Base-by-base conservation (phyloP, 768 basidiomycete genomes). In the Calocybe indica region DNA sequence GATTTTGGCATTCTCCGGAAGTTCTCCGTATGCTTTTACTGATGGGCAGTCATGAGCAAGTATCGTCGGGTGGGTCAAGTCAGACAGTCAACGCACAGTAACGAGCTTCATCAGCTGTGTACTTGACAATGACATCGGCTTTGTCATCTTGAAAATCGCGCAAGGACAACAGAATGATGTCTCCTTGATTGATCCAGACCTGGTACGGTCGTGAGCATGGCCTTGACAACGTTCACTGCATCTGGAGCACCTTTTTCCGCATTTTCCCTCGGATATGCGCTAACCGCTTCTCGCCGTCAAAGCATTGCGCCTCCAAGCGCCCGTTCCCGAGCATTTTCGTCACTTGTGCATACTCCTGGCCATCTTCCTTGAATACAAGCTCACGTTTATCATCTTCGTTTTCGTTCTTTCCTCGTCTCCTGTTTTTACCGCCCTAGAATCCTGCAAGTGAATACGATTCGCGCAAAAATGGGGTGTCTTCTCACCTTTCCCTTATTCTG, bases 131-230 rank as follows among this genome's bases (percentile, higher is more conserved):
- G 43, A 99, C 95, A 72, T 99, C 96, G 13, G 94, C 96, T 68
- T 97, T 97, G 71, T 91, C 92, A 58, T 99, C 96, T 68, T 98
- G 95, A 82, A 98, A 99, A 43, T 98, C 96, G 54, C 96, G 90
- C 42, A 99, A 76, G 29, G 93, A 97, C 13, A 98, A 74, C 38
- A 97, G 73, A 44, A 98, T 83, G 61, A 97, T 97, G 62, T 97
- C 95, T 60, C 95, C 95, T 59, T 96, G 92, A 64, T 95, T 96
- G 63, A 98, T 98, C 95, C 95, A 98, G 61, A 98, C 93, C 94
- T 97, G 54, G 13, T 44, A 42, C 14, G 43, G 28, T 35, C 28
- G 34, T 11, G 12, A 48, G 32, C 15, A 49, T 14, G 40, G 11
- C 31, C 11, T 44, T 51, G 51, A 54, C 33, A 48, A 44, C 33